phyloP scores from a whole-genome alignment of 148 eudicot genomes.

The Suaeda aralocaspica region DNA sequence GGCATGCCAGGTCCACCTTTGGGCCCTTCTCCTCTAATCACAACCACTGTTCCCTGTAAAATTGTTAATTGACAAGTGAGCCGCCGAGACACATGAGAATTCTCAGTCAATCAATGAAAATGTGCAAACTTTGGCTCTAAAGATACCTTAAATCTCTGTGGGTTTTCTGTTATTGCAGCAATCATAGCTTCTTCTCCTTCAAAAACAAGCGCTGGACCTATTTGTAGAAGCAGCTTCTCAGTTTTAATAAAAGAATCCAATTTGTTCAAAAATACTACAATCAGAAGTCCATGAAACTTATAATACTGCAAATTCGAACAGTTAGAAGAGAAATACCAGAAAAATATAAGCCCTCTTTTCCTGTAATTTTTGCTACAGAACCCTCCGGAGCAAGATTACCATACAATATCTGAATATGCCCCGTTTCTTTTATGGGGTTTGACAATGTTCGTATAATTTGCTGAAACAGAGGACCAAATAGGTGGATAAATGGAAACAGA shows the following conservation, averaged over 20 bases:
- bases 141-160: constrained; percentile 75
- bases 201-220: constrained; percentile 95
- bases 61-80: not conserved
- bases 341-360: constrained; percentile 91
- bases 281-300: not conserved
- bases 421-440: constrained; percentile 87
- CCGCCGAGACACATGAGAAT: not conserved
- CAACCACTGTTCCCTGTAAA: constrained; percentile 80
- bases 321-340: constrained; percentile 44
- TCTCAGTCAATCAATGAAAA: not conserved
- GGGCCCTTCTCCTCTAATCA: constrained; percentile 97
- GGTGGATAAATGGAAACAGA: not conserved
- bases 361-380: constrained; percentile 94
- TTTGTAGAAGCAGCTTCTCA: constrained; percentile 3
- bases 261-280: not conserved
- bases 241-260: not conserved
- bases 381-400: constrained; percentile 99
- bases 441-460: constrained; percentile 80
- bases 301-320: not conserved
- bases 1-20: constrained; percentile 99
- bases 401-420: constrained; percentile 86
- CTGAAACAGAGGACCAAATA: constrained; percentile 31
- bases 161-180: constrained; percentile 68
- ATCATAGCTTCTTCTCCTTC: constrained; percentile 98
- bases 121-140: not conserved